These are phyloP conservation scores for Plasmodium falciparum DNA, from an alignment of 169 alveolate species.

Conservation along the genomic window DNA sequence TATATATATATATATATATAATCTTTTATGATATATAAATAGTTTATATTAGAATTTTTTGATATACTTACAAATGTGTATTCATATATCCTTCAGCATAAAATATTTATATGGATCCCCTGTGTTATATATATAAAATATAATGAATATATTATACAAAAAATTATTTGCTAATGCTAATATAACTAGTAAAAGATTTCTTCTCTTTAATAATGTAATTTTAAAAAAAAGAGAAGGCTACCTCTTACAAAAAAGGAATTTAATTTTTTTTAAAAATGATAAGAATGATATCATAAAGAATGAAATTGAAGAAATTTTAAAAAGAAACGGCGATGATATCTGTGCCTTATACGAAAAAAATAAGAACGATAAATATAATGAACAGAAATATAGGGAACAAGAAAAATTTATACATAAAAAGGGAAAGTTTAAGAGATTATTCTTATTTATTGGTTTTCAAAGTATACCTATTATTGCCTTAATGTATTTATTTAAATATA, in stretches of 20 bases:
- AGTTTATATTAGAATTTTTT: too few species aligned
- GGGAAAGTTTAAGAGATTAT: constrained; percentile 57
- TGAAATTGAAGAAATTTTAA: constrained; percentile 57
- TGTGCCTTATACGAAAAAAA: background rate
- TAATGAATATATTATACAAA: constrained; percentile 2
- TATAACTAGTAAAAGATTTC: background rate
- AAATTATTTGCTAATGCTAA: background rate
- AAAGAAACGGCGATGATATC: constrained; percentile 5
- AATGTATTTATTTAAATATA: constrained; percentile 60
- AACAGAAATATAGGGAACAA: background rate
- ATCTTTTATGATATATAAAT: too few species aligned
- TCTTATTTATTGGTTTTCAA: constrained; percentile 56
- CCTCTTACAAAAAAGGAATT: background rate
- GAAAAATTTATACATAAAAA: constrained; percentile 6
- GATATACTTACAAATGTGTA: too few species aligned
- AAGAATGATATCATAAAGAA: constrained; percentile 56
- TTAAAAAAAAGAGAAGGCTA: too few species aligned
- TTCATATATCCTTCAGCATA: too few species aligned
- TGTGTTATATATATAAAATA: background rate
- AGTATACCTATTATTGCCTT: constrained; percentile 58
- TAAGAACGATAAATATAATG: background rate
- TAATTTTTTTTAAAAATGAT: constrained; percentile 41
- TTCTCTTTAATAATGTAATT: background rate
- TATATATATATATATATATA: too few species aligned
- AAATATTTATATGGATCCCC: background rate